These are phyloP conservation scores for Hypoxylon fragiforme DNA, from an alignment of 495 filamentous ascomycete species.

Conservation along the genomic window DNA sequence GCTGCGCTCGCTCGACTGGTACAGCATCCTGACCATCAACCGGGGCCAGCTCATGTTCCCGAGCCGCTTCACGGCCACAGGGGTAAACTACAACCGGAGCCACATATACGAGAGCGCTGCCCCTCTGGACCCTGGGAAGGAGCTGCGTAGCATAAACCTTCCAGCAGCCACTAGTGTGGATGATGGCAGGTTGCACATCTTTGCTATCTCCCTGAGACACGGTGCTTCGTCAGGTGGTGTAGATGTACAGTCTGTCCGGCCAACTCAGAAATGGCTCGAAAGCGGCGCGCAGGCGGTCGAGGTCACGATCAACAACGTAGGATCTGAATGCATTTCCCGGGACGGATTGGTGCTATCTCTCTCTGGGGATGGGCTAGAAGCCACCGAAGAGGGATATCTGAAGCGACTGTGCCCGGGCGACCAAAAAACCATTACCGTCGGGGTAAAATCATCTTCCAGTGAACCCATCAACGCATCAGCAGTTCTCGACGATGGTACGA, in stretches of 20 bases:
- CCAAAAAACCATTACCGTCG: conserved; percentile 52
- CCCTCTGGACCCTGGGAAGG: conserved; percentile 51
- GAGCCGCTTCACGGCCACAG: conserved; percentile 47
- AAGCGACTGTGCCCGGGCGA: conserved; percentile 58
- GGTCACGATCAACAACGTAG: conserved; percentile 55
- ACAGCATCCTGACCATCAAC: conserved; percentile 51
- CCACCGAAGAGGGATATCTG: conserved; percentile 43
- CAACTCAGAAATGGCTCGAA: conserved; percentile 53
- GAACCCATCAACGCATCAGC: conserved; percentile 17
- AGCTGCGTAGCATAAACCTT: conserved; percentile 46
- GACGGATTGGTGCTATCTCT: conserved; percentile 44
- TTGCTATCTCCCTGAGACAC: conserved; percentile 45
- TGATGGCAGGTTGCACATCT: conserved; percentile 47
- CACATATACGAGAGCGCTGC: conserved; percentile 56
- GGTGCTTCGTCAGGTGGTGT: conserved; percentile 19
- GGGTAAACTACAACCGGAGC: conserved; percentile 54
- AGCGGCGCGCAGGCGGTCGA: conserved; percentile 56
- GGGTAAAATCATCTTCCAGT: conserved; percentile 40
- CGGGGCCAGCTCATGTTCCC: conserved; percentile 57
- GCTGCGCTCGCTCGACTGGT: conserved; percentile 52
- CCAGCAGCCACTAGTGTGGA: conserved; percentile 41
- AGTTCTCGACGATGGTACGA: conserved; percentile 4
- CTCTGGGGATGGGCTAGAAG: conserved; percentile 42
- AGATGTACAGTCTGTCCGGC: conserved; percentile 52
- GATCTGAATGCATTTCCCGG: conserved; percentile 45